These are phyloP conservation scores for Rhizopogon sp. DNA, from an alignment of 768 basidiomycete genomes.

Conservation along the genomic window DNA sequence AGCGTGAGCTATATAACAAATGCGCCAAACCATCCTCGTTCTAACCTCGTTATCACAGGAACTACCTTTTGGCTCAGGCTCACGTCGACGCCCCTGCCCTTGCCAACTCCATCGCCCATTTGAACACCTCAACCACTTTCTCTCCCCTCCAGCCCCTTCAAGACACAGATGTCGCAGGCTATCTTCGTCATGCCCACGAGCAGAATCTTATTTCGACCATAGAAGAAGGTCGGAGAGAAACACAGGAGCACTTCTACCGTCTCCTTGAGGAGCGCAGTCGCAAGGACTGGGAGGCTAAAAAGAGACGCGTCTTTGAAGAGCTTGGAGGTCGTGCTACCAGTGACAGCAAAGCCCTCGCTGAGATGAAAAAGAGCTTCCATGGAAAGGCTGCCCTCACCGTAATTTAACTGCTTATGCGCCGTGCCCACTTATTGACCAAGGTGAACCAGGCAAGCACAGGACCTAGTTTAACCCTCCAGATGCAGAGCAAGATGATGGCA, in stretches of 20 bases:
- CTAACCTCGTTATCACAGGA: conserved; percentile 37
- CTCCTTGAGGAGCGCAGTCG: conserved; percentile 70
- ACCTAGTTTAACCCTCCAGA: conserved; percentile 63
- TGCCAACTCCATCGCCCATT: conserved; percentile 73
- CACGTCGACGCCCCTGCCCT: conserved; percentile 92
- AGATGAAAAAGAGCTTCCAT: conserved; percentile 59
- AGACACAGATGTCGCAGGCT: conserved; percentile 92
- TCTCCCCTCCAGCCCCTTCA: conserved; percentile 88
- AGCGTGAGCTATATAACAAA: conserved; percentile 47
- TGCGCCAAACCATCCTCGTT: conserved; percentile 2
- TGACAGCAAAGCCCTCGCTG: conserved; percentile 50
- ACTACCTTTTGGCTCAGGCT: conserved; percentile 90
- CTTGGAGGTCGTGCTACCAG: conserved; percentile 63
- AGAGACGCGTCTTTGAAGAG: conserved; percentile 86
- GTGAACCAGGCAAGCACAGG: conserved; percentile 35
- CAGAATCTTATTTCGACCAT: conserved; percentile 93
- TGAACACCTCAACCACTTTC: conserved; percentile 80
- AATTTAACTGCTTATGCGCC: conserved; percentile 16
- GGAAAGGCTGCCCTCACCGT: conserved; percentile 53
- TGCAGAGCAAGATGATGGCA: conserved; percentile 94
- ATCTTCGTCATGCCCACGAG: conserved; percentile 91
- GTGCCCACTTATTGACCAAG: conserved; percentile 5
- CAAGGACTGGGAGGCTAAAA: conserved; percentile 87
- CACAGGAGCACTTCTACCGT: conserved; percentile 80
- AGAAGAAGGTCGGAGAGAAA: conserved; percentile 82